phyloP scores from a whole-genome alignment of 2,329 filamentous ascomycete species.

The Thielaviopsis cerberus region DNA sequence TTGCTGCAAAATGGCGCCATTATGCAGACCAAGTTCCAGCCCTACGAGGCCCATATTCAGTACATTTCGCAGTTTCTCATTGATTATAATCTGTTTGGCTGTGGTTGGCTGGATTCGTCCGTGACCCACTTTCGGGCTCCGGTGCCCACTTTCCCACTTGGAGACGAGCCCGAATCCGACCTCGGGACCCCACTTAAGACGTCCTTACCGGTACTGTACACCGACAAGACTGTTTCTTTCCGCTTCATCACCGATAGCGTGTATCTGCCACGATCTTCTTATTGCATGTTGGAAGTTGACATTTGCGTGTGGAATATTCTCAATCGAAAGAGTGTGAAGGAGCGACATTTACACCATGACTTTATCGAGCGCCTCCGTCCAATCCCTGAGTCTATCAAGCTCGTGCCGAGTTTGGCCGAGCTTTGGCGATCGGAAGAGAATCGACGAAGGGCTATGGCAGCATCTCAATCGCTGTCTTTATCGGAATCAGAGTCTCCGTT shows the following conservation, averaged over 20 bases:
- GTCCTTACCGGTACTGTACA: conserved; percentile 44
- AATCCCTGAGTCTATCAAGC: conserved; percentile 48
- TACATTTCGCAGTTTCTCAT: conserved; percentile 94
- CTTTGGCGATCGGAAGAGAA: conserved; percentile 82
- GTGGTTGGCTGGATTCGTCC: conserved; percentile 47
- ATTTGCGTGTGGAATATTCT: conserved; percentile 73
- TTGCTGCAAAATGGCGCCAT: conserved; percentile 75
- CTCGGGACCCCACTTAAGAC: conserved; percentile 59
- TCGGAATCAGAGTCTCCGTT: conserved; percentile 19
- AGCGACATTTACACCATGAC: conserved; percentile 68
- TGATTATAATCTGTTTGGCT: conserved; percentile 94
- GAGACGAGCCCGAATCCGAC: conserved; percentile 28
- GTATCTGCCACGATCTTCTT: conserved; percentile 57
- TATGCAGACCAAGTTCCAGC: conserved; percentile 67
- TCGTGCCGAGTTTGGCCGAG: conserved; percentile 85
- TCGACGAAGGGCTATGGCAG: conserved; percentile 38
- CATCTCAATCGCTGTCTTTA: conserved; percentile 30
- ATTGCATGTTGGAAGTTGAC: conserved; percentile 80
- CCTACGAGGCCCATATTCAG: conserved; percentile 84
- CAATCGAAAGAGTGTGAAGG: conserved; percentile 58
- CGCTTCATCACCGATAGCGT: conserved; percentile 35
- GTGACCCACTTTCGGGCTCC: conserved; percentile 51
- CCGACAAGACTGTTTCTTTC: conserved; percentile 19
- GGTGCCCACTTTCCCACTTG: conserved; percentile 41
- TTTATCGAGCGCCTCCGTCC: conserved; percentile 58